These are phyloP conservation scores for Parietichytrium sp. DNA, from an alignment of 108 stramenopile species.

Conservation along the genomic window DNA sequence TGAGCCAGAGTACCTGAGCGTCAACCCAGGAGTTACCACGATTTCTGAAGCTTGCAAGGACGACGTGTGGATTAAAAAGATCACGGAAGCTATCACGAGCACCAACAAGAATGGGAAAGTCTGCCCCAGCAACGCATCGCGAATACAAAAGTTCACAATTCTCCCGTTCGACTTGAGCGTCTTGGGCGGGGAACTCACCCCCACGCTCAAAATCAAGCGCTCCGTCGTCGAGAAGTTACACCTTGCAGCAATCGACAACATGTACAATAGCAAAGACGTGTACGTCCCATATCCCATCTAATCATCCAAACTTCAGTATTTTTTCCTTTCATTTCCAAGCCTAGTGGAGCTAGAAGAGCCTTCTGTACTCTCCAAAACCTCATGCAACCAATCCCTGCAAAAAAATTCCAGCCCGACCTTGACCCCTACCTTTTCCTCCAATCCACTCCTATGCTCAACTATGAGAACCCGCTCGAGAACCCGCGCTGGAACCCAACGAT, in stretches of 20 bases:
- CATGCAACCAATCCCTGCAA: too few species aligned
- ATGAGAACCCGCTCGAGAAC: too few species aligned
- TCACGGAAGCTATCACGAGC: not conserved
- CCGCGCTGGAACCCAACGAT: too few species aligned
- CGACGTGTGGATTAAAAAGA: not conserved
- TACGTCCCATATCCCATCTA: constrained; percentile 28
- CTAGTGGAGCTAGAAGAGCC: too few species aligned
- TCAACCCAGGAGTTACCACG: not conserved
- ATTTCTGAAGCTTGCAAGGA: not conserved
- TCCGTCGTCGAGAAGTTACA: constrained; percentile 63
- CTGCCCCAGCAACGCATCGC: constrained; percentile 68
- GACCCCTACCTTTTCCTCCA: too few species aligned
- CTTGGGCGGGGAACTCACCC: constrained; percentile 71
- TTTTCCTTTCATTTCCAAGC: too few species aligned
- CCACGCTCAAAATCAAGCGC: constrained; percentile 76
- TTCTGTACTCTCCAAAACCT: too few species aligned
- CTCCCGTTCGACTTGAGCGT: constrained; percentile 64
- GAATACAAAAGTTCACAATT: constrained; percentile 63
- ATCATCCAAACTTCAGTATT: too few species aligned
- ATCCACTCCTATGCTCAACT: too few species aligned
- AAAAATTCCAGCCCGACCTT: too few species aligned
- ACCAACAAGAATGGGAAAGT: not conserved
- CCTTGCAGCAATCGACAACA: constrained; percentile 47
- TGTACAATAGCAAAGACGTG: constrained; percentile 45
- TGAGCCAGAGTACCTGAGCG: not conserved